Base-by-base conservation (phyloP, 177 flowering plant species). In the Telopea speciosissima region DNA sequence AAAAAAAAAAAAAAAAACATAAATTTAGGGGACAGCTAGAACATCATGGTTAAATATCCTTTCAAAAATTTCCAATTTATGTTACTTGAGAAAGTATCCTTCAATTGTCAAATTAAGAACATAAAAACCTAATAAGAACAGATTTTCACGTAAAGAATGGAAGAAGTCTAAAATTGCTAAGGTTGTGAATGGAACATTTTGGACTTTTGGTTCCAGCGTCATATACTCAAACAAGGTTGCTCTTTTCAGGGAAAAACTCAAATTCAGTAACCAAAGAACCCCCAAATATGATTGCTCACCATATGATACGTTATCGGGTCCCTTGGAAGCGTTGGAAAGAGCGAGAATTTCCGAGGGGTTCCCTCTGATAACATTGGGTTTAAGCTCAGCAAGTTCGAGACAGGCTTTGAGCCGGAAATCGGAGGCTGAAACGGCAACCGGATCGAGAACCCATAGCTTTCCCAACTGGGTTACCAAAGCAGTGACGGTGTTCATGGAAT, bases 401-500 rank as follows among this genome's bases (percentile, higher is more conserved):
- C 54, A 49, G 14, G 17, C 54, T 19, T 49, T 49, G 3, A 49
- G 19, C 54, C 54, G 54, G 54, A 1, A 49, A 49, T 49, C 54
- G 14, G 54, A 49, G 17, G 54, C 54, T 16, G 54, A 49, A 3
- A 49, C 17, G 54, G 54, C 54, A 49, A 49, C 54, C 54, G 54
- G 54, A 4, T 49, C 54, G 17, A 49, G 54, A 49, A 49, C 54
- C 54, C 54, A 49, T 11, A 4, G 17, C 54, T 49, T 49, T 16
- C 54, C 54, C 54, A 49, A 49, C 54, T 49, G 54, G 54, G 54
- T 49, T 8, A 8, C 54, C 54, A 49, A 58, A n/a, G n/a, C 31
- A 28, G 31, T 4, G 31, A 4, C 31, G 31, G 31, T 28, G 3
- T 28, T 28, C 31, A 28, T 92, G 84, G 90, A 92, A 56, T 92